phyloP scores from a whole-genome alignment of 1,284 basidiomycete genomes.

The Sanghuangporus baumii region DNA sequence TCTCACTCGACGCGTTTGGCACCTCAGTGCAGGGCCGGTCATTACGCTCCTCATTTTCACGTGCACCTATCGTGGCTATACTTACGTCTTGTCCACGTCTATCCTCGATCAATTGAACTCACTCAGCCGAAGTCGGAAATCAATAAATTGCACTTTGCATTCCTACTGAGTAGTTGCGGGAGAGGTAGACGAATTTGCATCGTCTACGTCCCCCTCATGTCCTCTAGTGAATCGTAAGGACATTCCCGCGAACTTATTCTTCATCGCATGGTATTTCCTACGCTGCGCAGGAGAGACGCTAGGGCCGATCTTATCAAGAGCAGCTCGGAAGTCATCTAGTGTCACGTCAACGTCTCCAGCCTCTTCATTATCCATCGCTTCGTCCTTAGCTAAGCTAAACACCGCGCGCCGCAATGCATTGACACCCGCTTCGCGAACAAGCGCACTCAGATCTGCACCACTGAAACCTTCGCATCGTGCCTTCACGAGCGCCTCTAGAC shows the following conservation, averaged over 20 bases:
- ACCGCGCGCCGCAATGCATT: slow-evolving; percentile 65
- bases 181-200: neutral
- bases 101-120: neutral
- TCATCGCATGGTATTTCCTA: slow-evolving; percentile 73
- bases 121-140: too few species aligned
- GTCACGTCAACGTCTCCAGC: slow-evolving; percentile 32
- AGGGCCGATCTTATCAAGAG: slow-evolving; percentile 80
- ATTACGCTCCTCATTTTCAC: slow-evolving; percentile 18
- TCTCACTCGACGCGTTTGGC: neutral
- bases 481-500: slow-evolving; percentile 44
- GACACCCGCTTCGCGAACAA: slow-evolving; percentile 89
- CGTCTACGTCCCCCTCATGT: slow-evolving; percentile 25
- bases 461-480: slow-evolving; percentile 81
- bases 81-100: too few species aligned
- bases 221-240: slow-evolving; percentile 41
- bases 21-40: slow-evolving; percentile 24
- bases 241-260: slow-evolving; percentile 76
- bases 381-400: slow-evolving; percentile 46
- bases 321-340: slow-evolving; percentile 64
- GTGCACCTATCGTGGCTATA: neutral
- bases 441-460: slow-evolving; percentile 83
- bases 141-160: too few species aligned
- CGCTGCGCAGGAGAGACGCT: slow-evolving; percentile 83
- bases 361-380: slow-evolving; percentile 20
- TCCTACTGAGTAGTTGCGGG: neutral